These are phyloP conservation scores for Hemileia vastatrix DNA, from an alignment of 1,284 basidiomycete genomes.

Conservation along the genomic window DNA sequence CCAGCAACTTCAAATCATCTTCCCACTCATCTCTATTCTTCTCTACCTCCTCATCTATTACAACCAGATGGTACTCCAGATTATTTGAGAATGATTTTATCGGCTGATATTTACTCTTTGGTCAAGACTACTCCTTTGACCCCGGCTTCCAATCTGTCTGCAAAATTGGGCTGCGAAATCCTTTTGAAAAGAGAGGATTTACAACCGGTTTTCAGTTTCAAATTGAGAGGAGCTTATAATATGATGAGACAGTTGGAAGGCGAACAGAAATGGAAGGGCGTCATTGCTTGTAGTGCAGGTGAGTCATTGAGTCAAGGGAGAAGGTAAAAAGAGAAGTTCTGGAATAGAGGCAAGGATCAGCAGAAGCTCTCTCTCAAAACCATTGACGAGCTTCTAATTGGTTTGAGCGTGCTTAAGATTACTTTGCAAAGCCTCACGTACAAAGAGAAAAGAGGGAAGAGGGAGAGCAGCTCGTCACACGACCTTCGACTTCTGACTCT, in stretches of 20 bases:
- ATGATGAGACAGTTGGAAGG: conserved; percentile 83
- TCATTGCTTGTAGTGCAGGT: conserved; percentile 95
- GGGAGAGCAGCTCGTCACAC: too few species aligned
- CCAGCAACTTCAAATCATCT: too few species aligned
- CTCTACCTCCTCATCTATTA: conserved; percentile 58
- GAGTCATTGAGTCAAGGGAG: conserved; percentile 50
- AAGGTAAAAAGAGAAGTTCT: too few species aligned
- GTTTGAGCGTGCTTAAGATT: too few species aligned
- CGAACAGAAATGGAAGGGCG: conserved; percentile 91
- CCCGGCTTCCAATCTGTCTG: conserved; percentile 71
- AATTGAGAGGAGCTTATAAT: conserved; percentile 94
- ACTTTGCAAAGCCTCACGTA: too few species aligned
- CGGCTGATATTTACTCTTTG: conserved; percentile 86
- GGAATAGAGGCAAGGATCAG: too few species aligned
- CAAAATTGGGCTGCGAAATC: conserved; percentile 79
- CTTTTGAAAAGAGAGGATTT: conserved; percentile 89
- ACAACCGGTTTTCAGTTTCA: conserved; percentile 99
- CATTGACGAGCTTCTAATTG: too few species aligned
- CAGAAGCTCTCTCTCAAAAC: too few species aligned
- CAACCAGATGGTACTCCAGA: conserved; percentile 67
- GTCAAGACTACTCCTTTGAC: conserved; percentile 84
- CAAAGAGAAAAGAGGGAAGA: too few species aligned
- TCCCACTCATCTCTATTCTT: conserved; percentile 51
- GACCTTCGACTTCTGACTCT: too few species aligned
- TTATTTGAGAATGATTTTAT: conserved; percentile 83